Base-by-base conservation (phyloP, 2,329 filamentous ascomycete genomes). In the Cordyceps pruinosa region DNA sequence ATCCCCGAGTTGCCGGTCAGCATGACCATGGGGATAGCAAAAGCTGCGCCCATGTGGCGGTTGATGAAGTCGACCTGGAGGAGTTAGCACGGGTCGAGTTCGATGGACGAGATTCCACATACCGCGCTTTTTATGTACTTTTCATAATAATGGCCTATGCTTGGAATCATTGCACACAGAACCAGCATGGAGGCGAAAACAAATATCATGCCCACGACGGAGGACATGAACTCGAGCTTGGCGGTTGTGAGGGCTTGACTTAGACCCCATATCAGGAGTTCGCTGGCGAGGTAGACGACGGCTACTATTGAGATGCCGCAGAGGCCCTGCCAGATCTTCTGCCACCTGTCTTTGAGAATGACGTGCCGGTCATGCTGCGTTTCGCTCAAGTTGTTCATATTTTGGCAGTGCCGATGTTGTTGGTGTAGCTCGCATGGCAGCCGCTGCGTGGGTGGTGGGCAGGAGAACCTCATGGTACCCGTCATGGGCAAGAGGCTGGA, bases 41-140 rank as follows among this genome's bases (percentile, higher is more conserved):
- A 81, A 3, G 76, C 78, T 6, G 80, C 64, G 0, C 78, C 77
- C 61, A 81, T 73, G 63, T 81, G 75, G 3, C 71, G 66, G 60
- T 81, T 81, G 54, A 81, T 70, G 10, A 80, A 71, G 48, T 80
- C 72, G 23, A 78, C 70, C 77, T 81, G 50, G 2, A 5, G 4
- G 19, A 49, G 37, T 58, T 64, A 47, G 48, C 39, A 21, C 5
- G 10, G 41, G 25, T 9, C 9, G 42, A n/a, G 9, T 6, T 19
- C 12, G 6, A 59, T 10, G 7, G 15, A 17, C 12, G 60, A 17
- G 5, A 46, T 28, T 21, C 19, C 19, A 42, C 59, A 37, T 35
- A 74, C 73, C 66, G 71, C 72, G 37, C 63, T 57, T 58, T 69
- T 72, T 56, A 75, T 61, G 41, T 64, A 62, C 10, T 51, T 58